These are phyloP conservation scores for Magnusiomyces suaveolens DNA, from an alignment of 1,139 yeast genomes.

Conservation along the genomic window DNA sequence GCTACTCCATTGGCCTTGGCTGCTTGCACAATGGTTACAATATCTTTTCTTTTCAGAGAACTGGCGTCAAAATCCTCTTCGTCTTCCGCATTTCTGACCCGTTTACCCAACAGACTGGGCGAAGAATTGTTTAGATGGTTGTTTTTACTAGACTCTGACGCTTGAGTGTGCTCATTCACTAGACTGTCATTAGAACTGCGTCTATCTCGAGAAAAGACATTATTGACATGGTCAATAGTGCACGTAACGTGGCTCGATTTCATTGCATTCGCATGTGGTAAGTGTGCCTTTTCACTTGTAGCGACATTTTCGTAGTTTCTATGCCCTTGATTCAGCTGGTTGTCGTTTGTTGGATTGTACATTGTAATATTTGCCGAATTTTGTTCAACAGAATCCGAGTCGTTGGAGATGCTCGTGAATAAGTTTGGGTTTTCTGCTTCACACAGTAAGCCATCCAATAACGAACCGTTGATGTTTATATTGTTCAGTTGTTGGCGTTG, in stretches of 20 bases:
- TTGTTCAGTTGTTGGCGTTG: neutral
- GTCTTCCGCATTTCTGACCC: neutral
- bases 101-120: neutral
- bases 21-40: slow-evolving; percentile 34
- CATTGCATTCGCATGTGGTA: too few species aligned
- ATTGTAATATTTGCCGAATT: neutral
- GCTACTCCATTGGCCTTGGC: slow-evolving; percentile 54
- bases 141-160: neutral
- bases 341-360: neutral
- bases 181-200: neutral
- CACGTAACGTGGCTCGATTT: slow-evolving; percentile 12
- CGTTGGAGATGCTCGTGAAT: neutral
- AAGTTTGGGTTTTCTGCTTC: neutral
- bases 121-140: neutral
- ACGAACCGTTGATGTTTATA: neutral
- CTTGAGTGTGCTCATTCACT: neutral
- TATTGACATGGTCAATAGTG: slow-evolving; percentile 4
- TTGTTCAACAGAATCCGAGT: too few species aligned
- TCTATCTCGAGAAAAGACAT: neutral
- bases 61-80: neutral
- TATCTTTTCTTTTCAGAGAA: slow-evolving; percentile 18
- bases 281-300: too few species aligned
- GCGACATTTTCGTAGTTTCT: too few species aligned
- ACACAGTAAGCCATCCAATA: neutral
- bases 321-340: neutral